Evolutionary conservation across 2,329 filamentous ascomycete genomes (phyloP).

Genomic region (Paraphaeosphaeria minitans): DNA sequence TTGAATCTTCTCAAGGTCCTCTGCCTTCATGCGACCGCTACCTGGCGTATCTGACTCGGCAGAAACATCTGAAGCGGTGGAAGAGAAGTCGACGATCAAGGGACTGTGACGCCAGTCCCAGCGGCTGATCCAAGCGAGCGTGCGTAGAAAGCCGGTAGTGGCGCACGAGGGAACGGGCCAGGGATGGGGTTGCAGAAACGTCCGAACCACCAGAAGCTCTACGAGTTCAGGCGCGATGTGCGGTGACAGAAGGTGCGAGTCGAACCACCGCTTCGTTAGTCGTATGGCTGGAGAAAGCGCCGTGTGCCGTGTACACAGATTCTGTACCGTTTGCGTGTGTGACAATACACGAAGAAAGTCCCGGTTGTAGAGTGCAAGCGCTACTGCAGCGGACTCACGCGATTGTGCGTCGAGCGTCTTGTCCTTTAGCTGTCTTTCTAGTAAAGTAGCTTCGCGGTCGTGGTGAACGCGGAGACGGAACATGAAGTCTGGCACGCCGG

Average conservation of each 20-base stretch:
- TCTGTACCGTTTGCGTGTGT: constrained; percentile 80
- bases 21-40: constrained; percentile 56
- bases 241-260: constrained; percentile 74
- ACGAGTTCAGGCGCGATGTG: constrained; percentile 82
- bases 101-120: constrained; percentile 94
- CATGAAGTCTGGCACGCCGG: constrained; percentile 49
- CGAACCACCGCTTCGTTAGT: constrained; percentile 88
- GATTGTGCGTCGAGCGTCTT: constrained; percentile 68
- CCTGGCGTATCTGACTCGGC: constrained; percentile 25
- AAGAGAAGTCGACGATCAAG: constrained; percentile 75
- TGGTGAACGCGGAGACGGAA: constrained; percentile 90
- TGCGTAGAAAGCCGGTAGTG: constrained; percentile 79
- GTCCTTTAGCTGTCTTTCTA: constrained; percentile 79
- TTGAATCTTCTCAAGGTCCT: constrained; percentile 66
- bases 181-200: constrained; percentile 81
- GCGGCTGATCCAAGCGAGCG: constrained; percentile 75
- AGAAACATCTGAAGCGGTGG: constrained; percentile 25
- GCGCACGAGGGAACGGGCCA: constrained; percentile 78
- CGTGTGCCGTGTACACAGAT: constrained; percentile 78
- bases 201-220: constrained; percentile 78
- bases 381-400: constrained; percentile 71
- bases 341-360: constrained; percentile 74
- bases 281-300: constrained; percentile 82
- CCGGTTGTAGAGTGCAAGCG: constrained; percentile 73
- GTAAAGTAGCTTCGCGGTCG: constrained; percentile 80